Evolutionary conservation across 148 eudicot species (phyloP).

Genomic region (Vaccinium darrowii): DNA sequence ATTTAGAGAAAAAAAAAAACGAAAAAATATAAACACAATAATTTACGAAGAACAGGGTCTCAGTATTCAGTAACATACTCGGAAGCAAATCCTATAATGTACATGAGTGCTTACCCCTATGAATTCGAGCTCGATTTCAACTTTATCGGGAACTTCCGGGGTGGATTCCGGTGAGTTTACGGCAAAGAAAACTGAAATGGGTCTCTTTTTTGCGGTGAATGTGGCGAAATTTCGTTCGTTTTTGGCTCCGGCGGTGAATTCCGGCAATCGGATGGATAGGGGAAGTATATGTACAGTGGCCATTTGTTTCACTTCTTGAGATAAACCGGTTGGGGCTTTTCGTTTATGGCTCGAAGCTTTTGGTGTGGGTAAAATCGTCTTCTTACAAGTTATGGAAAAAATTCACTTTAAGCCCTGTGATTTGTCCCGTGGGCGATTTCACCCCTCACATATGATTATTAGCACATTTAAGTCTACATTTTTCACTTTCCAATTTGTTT

Average conservation of each 20-base stretch:
- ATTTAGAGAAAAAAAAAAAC: no score
- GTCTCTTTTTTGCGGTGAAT: slow-evolving; percentile 22
- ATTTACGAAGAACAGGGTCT: no score
- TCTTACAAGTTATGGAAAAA: background rate
- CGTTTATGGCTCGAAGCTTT: background rate
- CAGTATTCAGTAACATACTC: background rate
- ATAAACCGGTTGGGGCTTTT: background rate
- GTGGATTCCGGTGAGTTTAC: slow-evolving; percentile 38
- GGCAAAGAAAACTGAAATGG: slow-evolving; percentile 29
- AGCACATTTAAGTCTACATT: no score
- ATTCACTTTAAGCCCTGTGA: no score
- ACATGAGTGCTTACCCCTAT: slow-evolving; percentile 48
- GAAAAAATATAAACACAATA: no score
- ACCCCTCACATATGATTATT: no score
- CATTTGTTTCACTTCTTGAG: slow-evolving; percentile 17
- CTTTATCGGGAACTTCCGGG: slow-evolving; percentile 30
- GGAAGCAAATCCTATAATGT: background rate
- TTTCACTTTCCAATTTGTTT: no score
- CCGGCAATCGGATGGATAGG: slow-evolving; percentile 31
- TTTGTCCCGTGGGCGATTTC: no score
- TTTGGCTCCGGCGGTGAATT: slow-evolving; percentile 24
- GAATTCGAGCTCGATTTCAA: slow-evolving; percentile 81
- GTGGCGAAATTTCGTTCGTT: slow-evolving; percentile 18
- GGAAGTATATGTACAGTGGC: slow-evolving; percentile 39
- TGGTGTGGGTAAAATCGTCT: slow-evolving; percentile 10